Conservation (phyloP, 2,329 filamentous ascomycete species). For the Stromatinia cepivora region DNA sequence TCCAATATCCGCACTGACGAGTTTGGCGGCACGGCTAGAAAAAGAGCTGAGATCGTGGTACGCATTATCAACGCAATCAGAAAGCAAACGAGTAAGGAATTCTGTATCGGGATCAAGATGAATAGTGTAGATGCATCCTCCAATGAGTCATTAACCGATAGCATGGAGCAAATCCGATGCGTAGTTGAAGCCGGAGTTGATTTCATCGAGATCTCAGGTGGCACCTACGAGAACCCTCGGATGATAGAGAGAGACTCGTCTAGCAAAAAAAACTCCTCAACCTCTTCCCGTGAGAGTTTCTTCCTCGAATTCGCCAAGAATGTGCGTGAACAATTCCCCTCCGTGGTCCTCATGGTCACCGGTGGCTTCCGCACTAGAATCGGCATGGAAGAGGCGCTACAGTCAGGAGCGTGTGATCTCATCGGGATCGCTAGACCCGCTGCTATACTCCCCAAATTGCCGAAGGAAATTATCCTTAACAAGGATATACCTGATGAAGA, state of each 20-base stretch:
- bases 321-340: conserved; percentile 48
- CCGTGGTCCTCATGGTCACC: conserved; percentile 56
- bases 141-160: conserved; percentile 49
- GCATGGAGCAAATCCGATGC: conserved; percentile 57
- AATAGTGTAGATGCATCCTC: conserved; percentile 55
- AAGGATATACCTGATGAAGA: conserved; percentile 35
- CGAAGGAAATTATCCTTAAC: conserved; percentile 43
- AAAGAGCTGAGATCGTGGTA: conserved; percentile 65
- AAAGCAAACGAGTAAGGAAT: conserved; percentile 35
- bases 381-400: conserved; percentile 52
- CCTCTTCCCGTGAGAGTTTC: conserved; percentile 61
- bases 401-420: conserved; percentile 50
- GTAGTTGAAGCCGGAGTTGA: conserved; percentile 56
- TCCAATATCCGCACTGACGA: conserved; percentile 66
- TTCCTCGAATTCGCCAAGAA: conserved; percentile 65
- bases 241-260: conserved; percentile 29
- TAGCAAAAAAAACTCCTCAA: conserved; percentile 37
- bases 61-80: conserved; percentile 67
- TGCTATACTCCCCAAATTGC: conserved; percentile 47
- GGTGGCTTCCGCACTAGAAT: conserved; percentile 60
- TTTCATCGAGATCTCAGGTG: conserved; percentile 67
- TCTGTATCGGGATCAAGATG: conserved; percentile 56
- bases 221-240: conserved; percentile 55
- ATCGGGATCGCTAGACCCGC: conserved; percentile 51
- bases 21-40: conserved; percentile 70